These are phyloP conservation scores for Diplocarpon rosae DNA, from an alignment of 2,329 filamentous ascomycete species.

Conservation along the genomic window DNA sequence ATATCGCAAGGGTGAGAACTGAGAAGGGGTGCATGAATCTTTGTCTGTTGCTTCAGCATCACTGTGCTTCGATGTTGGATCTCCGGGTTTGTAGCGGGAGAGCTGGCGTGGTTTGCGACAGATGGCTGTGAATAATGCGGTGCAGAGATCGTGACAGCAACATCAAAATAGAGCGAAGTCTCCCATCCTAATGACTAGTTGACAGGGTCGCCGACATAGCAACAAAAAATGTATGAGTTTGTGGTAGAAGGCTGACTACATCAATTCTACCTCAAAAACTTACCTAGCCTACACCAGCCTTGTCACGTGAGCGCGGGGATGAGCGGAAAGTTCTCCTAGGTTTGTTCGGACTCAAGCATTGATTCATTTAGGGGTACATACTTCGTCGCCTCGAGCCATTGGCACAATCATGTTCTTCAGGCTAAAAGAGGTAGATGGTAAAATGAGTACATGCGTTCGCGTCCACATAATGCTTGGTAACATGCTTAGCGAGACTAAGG, in stretches of 20 bases:
- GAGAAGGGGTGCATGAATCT: slow-evolving; percentile 90
- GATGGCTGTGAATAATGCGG: background rate
- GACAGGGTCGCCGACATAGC: slow-evolving; percentile 7
- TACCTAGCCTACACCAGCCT: background rate
- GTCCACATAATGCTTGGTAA: too few species aligned
- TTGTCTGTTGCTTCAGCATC: slow-evolving; percentile 24
- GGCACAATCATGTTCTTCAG: too few species aligned
- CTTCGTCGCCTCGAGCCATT: too few species aligned
- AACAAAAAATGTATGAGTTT: background rate
- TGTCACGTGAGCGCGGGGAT: background rate
- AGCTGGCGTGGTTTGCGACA: background rate
- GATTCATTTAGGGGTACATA: too few species aligned
- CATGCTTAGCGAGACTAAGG: too few species aligned
- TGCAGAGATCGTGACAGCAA: background rate
- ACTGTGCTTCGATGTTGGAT: slow-evolving; percentile 10
- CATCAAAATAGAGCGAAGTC: slow-evolving; percentile 2
- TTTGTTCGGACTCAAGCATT: too few species aligned
- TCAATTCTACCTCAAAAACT: too few species aligned
- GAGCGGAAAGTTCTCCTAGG: too few species aligned
- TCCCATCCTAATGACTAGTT: slow-evolving; percentile 12
- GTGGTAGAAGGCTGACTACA: background rate
- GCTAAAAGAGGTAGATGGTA: too few species aligned
- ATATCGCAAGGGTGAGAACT: slow-evolving; percentile 89
- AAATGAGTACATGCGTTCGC: too few species aligned
- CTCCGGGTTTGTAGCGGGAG: background rate